Percentiles rank a stretch among this genome's conserved stretches.
These are phyloP conservation scores for Starmerella stigmatis DNA, from an alignment of 805 yeast species.

Conservation along the genomic window DNA sequence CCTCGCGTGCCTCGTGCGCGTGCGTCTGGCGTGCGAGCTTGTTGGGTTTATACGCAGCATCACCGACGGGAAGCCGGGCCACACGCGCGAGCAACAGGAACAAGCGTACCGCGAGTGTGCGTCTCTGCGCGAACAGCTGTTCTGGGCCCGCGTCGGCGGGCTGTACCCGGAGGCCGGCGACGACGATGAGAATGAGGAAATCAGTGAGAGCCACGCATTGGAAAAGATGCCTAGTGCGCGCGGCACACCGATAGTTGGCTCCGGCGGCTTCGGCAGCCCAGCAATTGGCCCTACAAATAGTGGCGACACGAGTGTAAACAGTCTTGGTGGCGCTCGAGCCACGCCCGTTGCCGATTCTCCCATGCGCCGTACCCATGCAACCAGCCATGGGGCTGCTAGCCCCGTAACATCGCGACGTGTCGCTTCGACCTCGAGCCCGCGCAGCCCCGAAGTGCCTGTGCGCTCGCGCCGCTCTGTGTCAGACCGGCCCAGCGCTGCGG, in stretches of 20 bases:
- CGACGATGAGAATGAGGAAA: background rate
- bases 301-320: too few relatives aligned
- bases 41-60: constrained; percentile 65
- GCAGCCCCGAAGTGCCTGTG: too few relatives aligned
- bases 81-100: constrained; percentile 35
- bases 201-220: background rate
- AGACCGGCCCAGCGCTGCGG: too few relatives aligned
- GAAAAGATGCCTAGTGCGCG: background rate
- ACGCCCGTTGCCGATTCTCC: too few relatives aligned
- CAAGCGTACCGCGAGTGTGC: constrained; percentile 56
- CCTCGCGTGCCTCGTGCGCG: constrained; percentile 64
- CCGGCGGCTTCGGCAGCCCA: too few relatives aligned
- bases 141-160: constrained; percentile 72
- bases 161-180: constrained; percentile 19
- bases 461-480: too few relatives aligned
- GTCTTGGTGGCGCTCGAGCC: too few relatives aligned
- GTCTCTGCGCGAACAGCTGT: constrained; percentile 58
- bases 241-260: background rate
- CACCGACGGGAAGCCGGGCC: constrained; percentile 48
- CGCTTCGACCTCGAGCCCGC: too few relatives aligned
- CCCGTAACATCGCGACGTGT: too few relatives aligned
- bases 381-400: too few relatives aligned
- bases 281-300: too few relatives aligned
- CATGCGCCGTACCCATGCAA: too few relatives aligned
- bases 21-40: constrained; percentile 74